Base-by-base conservation (phyloP, 768 basidiomycete genomes). In the Termitomyces sp. region DNA sequence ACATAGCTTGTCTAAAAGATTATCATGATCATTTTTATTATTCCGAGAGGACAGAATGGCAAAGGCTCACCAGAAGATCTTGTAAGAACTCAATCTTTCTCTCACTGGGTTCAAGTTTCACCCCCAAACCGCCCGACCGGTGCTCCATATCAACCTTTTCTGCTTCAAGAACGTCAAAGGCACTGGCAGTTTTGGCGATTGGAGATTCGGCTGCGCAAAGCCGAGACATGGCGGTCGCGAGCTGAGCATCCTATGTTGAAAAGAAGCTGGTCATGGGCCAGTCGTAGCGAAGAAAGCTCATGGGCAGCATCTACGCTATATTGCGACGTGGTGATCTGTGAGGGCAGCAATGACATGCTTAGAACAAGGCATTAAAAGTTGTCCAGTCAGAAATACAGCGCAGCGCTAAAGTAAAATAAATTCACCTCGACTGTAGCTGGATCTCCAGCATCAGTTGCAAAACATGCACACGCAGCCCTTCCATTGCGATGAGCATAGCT, bases 171-270 rank as follows among this genome's bases (percentile, higher is more conserved):
- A 51, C 56, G n/a, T 42, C 51, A 31, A 57, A 57, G 7, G 46
- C 50, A 8, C 33, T 31, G 17, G 48, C 7, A 14, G 50, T 23
- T 44, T 78, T 71, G 14, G 65, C 65, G 1, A 73, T 68, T 7
- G 61, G 63, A 3, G 70, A 63, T 42, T 71, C 70, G 0, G 73
- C 61, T 46, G 81, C 77, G 1, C 65, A 63, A 2, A 75, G 66
- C 5, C 72, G 69, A 2, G 64, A 64, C 44, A 78, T 73, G 4
- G 71, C 54, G 8, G 75, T 76, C 2, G 65, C 58, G 1, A 86
- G 67, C 54, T 56, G 23, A 76, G 82, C 0, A 80, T 73, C 1
- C 89, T 87, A 33, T 87, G 80, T 37, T 87, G 61, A 89, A 87
- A 1, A 89, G 77, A 0, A 90, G 71, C 8, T 74, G 75, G 0